Base-by-base conservation (phyloP, 192 early-diverging fungal genomes). In the Backusella tarrabulga region DNA sequence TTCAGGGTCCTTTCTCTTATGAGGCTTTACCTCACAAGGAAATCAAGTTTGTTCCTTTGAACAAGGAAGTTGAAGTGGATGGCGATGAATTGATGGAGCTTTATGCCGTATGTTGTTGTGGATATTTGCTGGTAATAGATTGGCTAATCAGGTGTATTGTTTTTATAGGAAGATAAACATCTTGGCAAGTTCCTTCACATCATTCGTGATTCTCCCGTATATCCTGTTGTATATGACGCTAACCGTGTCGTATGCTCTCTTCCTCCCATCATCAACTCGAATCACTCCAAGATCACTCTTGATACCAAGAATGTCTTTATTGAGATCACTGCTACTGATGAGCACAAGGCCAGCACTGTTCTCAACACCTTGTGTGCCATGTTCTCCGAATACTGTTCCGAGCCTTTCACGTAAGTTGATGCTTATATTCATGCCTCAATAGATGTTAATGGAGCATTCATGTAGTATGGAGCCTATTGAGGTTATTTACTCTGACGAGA, bases 251-350 rank as follows among this genome's bases (percentile, higher is more conserved):
- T 99, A 21, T 87, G 96, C 81, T 98, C 97, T 56, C 86, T 99
- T 74, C 98, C 98, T 38, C 98, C 98, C 34, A 96, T 99, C 83
- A 99, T 99, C 90, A 99, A 99, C 90, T 90, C 94, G 76, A 90
- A 99, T 74, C 95, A 97, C 84, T 97, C 96, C 79, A 99, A 99
- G 87, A 99, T 99, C 82, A 93, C 89, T 26, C 85, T 97, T 42
- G 86, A 92, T 38, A 98, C 98, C 56, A 95, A 92, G 85, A 98
- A 99, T 77, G 93, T 99, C 44, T 93, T 99, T 68, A 97, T 99
- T 83, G 98, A 99, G 87, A 94, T 93, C 82, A 99, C 98, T 6
- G 98, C 96, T 26, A 98, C 97, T 26, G 97, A 98, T 84, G 76
- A 95, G 77, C 96, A 93, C 79, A 99, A 99, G 90, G 97, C 92